These are phyloP conservation scores for Colletotrichum musicola DNA, from an alignment of 2,329 filamentous ascomycete genomes.

Conservation along the genomic window DNA sequence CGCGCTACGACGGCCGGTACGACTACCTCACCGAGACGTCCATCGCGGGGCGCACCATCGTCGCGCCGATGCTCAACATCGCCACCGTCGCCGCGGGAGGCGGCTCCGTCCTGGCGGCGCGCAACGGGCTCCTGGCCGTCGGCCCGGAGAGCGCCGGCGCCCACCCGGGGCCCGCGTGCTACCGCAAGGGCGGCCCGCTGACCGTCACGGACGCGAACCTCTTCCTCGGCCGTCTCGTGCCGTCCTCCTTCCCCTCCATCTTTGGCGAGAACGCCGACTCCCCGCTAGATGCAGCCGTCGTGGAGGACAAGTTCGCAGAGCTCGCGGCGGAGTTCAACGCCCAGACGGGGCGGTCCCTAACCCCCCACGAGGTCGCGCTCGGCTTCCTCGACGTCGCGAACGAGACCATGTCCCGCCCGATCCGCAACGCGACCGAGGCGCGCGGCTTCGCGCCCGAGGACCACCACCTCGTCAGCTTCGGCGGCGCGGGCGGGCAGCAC, in stretches of 20 bases:
- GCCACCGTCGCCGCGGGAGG: constrained; percentile 74
- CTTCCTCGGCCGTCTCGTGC: constrained; percentile 70
- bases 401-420: constrained; percentile 81
- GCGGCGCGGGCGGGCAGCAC: constrained; percentile 79
- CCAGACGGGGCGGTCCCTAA: constrained; percentile 48
- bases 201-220: constrained; percentile 81
- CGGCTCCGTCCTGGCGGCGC: constrained; percentile 70
- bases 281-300: constrained; percentile 56
- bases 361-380: constrained; percentile 63
- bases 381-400: constrained; percentile 83
- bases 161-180: constrained; percentile 79
- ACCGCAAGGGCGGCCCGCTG: constrained; percentile 76
- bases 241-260: constrained; percentile 78
- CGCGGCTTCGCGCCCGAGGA: constrained; percentile 48
- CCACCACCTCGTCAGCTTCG: constrained; percentile 61
- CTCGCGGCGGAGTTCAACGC: constrained; percentile 56
- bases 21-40: constrained; percentile 81
- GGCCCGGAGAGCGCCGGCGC: constrained; percentile 80
- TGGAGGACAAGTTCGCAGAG: constrained; percentile 54
- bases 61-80: constrained; percentile 79
- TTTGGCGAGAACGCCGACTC: constrained; percentile 77
- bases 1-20: constrained; percentile 75
- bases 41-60: constrained; percentile 77
- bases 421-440: constrained; percentile 80
- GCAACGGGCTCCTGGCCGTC: constrained; percentile 78